These are phyloP conservation scores for Stemphylium beticola DNA, from an alignment of 2,329 filamentous ascomycete species.

Conservation along the genomic window DNA sequence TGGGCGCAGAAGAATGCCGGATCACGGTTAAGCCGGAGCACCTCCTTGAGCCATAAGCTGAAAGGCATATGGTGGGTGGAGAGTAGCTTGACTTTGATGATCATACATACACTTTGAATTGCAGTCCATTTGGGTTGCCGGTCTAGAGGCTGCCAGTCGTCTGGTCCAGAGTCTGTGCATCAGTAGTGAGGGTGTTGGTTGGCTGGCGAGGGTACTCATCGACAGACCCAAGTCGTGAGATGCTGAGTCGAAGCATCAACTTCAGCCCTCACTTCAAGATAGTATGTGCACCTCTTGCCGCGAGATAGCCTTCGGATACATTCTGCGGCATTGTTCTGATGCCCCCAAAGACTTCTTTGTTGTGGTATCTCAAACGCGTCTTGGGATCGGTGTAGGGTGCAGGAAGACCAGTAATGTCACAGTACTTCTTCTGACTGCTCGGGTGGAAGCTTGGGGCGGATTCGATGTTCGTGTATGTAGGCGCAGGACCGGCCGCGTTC, in stretches of 20 bases:
- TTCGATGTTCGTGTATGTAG: slow-evolving; percentile 96
- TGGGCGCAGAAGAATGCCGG: slow-evolving; percentile 73
- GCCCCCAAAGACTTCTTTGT: slow-evolving; percentile 87
- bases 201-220: background rate
- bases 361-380: slow-evolving; percentile 88
- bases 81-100: slow-evolving; percentile 93
- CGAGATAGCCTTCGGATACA: slow-evolving; percentile 85
- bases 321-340: slow-evolving; percentile 82
- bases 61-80: slow-evolving; percentile 85
- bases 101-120: slow-evolving; percentile 65
- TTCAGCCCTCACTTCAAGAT: slow-evolving; percentile 74
- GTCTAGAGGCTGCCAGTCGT: background rate
- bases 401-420: slow-evolving; percentile 92
- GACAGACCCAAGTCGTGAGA: background rate
- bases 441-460: slow-evolving; percentile 83
- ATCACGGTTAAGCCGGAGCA: slow-evolving; percentile 99
- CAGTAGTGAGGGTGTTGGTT: background rate
- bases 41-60: slow-evolving; percentile 80
- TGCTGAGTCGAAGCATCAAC: background rate
- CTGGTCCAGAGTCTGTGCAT: background rate
- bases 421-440: slow-evolving; percentile 85
- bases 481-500: slow-evolving; percentile 62
- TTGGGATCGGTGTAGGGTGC: slow-evolving; percentile 94
- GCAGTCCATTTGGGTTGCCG: background rate
- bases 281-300: slow-evolving; percentile 88